A percentile compares a stretch with the other conserved stretches of the same genome.
Evolutionary conservation across 1,284 basidiomycete genomes (phyloP).

Genomic region (Bondarzewia mesenterica): DNA sequence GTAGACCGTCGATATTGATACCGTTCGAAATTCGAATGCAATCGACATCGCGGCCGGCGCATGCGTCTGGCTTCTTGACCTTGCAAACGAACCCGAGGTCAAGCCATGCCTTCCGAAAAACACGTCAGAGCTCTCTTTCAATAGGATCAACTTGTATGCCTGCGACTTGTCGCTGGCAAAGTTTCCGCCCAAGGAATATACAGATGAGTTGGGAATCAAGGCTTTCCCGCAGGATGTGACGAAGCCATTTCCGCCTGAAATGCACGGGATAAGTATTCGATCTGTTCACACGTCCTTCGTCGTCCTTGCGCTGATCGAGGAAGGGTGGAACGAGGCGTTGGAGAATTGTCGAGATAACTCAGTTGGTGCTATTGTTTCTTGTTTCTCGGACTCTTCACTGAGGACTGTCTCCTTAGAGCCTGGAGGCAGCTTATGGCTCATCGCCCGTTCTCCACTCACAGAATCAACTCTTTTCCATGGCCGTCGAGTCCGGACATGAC

Average conservation of each 20-base stretch:
- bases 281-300: conserved; percentile 7
- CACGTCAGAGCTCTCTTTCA: neutral
- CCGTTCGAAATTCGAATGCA: no score
- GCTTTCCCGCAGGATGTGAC: conserved; percentile 11
- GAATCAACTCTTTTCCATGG: no score
- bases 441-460: no score
- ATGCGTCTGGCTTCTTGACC: conserved; percentile 8
- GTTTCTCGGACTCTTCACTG: no score
- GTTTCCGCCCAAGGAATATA: neutral
- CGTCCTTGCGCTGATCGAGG: conserved; percentile 5
- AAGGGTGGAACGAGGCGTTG: conserved; percentile 8
- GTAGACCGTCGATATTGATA: no score
- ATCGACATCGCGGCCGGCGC: conserved; percentile 9
- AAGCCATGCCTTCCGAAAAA: conserved; percentile 6
- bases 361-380: no score
- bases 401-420: no score
- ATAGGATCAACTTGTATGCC: neutral
- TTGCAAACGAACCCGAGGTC: conserved; percentile 5
- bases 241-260: conserved; percentile 6
- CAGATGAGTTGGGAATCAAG: conserved; percentile 2
- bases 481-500: neutral
- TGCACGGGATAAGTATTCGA: conserved; percentile 8
- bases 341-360: conserved; percentile 5
- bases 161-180: conserved; percentile 2
- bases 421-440: no score